Evolutionary conservation across 2,329 filamentous ascomycete species (phyloP).

Genomic region (Thielaviopsis ethacetica): DNA sequence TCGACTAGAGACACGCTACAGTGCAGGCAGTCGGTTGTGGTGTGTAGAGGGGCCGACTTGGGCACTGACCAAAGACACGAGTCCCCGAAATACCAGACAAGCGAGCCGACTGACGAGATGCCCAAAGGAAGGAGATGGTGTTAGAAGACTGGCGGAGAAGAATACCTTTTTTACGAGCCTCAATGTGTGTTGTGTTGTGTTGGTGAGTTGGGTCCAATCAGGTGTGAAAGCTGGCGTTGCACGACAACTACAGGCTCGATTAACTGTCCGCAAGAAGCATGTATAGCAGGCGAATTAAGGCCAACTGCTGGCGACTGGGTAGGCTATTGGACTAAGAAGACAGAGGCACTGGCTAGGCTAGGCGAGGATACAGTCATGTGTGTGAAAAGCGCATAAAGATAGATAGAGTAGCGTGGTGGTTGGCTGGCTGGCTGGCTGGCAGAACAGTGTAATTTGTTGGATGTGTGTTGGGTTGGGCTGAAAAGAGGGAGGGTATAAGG

Average conservation of each 20-base stretch:
- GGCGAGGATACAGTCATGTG: too few relatives aligned
- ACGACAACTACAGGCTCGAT: not conserved
- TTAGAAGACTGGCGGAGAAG: not conserved
- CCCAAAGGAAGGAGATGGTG: not conserved
- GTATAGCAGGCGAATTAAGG: not conserved
- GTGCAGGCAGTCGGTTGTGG: too few relatives aligned
- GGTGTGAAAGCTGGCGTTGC: not conserved
- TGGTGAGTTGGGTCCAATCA: not conserved
- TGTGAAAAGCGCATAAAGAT: not conserved
- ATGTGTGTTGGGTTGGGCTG: not conserved
- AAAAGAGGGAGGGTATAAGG: not conserved
- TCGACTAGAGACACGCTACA: not conserved
- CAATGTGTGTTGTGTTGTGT: not conserved
- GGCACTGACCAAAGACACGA: not conserved
- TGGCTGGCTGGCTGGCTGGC: not conserved
- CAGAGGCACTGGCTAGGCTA: too few relatives aligned
- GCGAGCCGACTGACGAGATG: not conserved
- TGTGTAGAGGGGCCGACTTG: not conserved
- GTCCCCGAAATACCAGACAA: not conserved
- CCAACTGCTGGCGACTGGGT: not conserved
- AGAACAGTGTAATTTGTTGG: not conserved
- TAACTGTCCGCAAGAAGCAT: not conserved
- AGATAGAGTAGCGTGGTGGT: not conserved
- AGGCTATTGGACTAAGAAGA: not conserved
- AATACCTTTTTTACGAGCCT: not conserved